Percentiles rank a stretch among this genome's conserved stretches.
phyloP scores from a whole-genome alignment of 768 basidiomycete genomes.

The Trametes elegans region DNA sequence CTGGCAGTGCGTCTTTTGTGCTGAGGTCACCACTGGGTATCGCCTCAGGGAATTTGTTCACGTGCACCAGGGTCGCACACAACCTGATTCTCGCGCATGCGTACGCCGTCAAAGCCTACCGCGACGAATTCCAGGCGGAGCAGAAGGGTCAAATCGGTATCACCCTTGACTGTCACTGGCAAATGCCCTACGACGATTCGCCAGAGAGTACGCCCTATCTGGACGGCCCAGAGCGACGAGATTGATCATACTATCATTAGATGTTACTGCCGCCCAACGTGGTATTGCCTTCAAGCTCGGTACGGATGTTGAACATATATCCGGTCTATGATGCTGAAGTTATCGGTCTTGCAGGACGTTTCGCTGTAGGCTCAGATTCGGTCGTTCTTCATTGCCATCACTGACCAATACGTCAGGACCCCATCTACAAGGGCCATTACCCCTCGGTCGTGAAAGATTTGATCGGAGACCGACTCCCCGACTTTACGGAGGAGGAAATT shows the following conservation, averaged over 20 bases:
- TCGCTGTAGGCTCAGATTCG: constrained; percentile 10
- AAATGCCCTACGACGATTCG: constrained; percentile 65
- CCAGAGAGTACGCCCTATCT: constrained; percentile 53
- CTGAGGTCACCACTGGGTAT: background rate
- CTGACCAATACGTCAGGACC: constrained; percentile 41
- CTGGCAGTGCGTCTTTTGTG: constrained; percentile 55
- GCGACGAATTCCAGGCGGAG: constrained; percentile 58
- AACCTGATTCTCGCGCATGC: constrained; percentile 69
- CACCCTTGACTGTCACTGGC: constrained; percentile 77
- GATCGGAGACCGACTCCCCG: constrained; percentile 55
- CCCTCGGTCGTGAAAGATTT: constrained; percentile 57
- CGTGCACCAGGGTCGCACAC: constrained; percentile 56
- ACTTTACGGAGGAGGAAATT: constrained; percentile 55
- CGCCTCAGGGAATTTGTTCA: background rate
- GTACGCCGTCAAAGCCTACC: constrained; percentile 61
- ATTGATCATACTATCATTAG: constrained; percentile 20
- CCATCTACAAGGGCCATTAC: constrained; percentile 71
- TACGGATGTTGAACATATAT: constrained; percentile 13
- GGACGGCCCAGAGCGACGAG: too few relatives aligned
- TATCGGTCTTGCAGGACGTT: constrained; percentile 8
- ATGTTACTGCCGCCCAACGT: constrained; percentile 39
- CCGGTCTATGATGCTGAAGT: background rate
- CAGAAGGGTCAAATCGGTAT: constrained; percentile 74
- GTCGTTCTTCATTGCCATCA: background rate
- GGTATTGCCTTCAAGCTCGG: constrained; percentile 43